A percentile compares a stretch with the other conserved stretches of the same genome.
These are phyloP conservation scores for Hyparrhenia diplandra DNA, from an alignment of 176 grass and related monocot species.

Conservation along the genomic window DNA sequence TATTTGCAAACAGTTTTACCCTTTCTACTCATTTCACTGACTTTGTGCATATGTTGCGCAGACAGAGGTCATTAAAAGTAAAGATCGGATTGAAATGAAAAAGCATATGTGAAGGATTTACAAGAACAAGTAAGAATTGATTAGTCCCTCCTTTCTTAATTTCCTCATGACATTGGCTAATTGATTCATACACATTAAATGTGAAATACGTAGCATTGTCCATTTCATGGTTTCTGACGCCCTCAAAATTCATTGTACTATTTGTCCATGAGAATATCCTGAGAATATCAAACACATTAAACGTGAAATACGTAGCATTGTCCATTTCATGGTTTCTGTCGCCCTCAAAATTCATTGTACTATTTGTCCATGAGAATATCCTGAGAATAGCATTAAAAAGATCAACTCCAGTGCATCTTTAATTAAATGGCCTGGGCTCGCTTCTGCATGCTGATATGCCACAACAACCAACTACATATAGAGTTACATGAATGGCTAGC, in stretches of 20 bases:
- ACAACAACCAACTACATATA: background rate
- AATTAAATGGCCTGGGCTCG: no score
- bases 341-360: no score
- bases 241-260: background rate
- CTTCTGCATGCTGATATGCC: background rate
- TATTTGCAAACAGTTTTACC: background rate
- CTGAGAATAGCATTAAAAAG: no score
- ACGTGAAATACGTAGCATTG: no score
- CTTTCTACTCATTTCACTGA: background rate
- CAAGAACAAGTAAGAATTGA: constrained; percentile 59
- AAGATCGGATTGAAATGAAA: constrained; percentile 84
- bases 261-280: background rate
- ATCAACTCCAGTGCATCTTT: no score
- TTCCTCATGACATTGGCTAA: no score
- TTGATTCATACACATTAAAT: background rate
- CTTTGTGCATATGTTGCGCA: constrained; percentile 40
- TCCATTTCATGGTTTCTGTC: no score
- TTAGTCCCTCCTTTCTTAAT: no score
- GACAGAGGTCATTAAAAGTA: constrained; percentile 3
- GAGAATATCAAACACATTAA: no score
- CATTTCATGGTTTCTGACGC: background rate
- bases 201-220: background rate
- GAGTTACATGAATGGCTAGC: background rate
- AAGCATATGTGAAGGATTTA: constrained; percentile 71
- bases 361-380: background rate